Percentiles rank a stretch among this genome's conserved stretches.
Conservation (phyloP, 768 basidiomycete genomes). For the Calocera viscosa region DNA sequence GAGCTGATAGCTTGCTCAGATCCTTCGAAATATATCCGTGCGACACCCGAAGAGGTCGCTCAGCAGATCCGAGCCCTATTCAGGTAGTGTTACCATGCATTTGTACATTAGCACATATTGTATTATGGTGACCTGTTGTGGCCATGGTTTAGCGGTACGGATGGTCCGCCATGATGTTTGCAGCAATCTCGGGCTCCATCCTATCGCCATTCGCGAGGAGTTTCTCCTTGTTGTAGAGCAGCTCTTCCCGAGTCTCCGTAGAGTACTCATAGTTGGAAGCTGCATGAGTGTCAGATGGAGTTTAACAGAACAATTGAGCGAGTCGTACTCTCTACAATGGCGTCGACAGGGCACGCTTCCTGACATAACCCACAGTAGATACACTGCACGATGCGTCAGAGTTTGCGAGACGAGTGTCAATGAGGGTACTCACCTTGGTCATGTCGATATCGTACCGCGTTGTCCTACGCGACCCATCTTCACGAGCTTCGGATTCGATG, state of each 20-base stretch:
- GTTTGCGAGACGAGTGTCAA: not conserved
- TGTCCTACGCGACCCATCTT: conserved; percentile 90
- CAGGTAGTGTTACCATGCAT: not conserved
- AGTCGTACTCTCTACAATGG: conserved; percentile 90
- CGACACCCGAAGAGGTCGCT: conserved; percentile 63
- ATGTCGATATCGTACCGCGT: conserved; percentile 99
- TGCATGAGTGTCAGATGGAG: conserved; percentile 25
- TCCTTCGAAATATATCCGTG: conserved; percentile 71
- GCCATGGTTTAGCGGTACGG: conserved; percentile 16
- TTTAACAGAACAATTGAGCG: conserved; percentile 9
- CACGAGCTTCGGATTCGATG: conserved; percentile 92
- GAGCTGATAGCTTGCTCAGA: conserved; percentile 30
- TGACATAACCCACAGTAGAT: conserved; percentile 99
- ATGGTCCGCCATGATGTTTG: conserved; percentile 46
- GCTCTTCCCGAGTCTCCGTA: conserved; percentile 94
- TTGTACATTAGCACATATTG: conserved; percentile 8
- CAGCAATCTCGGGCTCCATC: conserved; percentile 94
- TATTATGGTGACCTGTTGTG: not conserved
- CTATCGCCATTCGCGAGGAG: conserved; percentile 90
- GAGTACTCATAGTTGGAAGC: conserved; percentile 97
- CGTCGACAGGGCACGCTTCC: conserved; percentile 98
- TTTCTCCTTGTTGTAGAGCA: conserved; percentile 99
- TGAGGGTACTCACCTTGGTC: conserved; percentile 45
- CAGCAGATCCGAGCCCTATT: conserved; percentile 51
- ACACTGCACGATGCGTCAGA: conserved; percentile 39